Base-by-base conservation (phyloP, 768 basidiomycete genomes). In the Pleurotus citrinopileatus region DNA sequence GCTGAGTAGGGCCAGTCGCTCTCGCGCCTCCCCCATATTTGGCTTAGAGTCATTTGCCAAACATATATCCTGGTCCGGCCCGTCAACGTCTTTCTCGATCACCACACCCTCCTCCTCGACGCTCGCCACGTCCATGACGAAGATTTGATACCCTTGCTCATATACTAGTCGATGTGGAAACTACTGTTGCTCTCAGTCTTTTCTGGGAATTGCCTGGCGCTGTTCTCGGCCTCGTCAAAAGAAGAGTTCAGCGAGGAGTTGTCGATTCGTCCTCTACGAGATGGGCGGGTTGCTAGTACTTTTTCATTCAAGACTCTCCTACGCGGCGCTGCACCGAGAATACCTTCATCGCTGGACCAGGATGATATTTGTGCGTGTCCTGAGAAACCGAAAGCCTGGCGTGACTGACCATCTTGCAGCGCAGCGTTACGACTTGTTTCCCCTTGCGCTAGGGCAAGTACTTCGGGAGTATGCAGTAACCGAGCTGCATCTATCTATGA, bases 381-480 rank as follows among this genome's bases (percentile, higher is more conserved):
- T 52, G 9, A 6, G 15, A 36, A n/a, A 42, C 26, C 47, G 36
- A 6, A n/a, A 42, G 25, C 45, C 6, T 13, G 8, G 26, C n/a
- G 9, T 34, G 32, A 10, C 32, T 45, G 28, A 45, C 42, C 17
- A 29, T 13, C 43, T 55, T 10, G 4, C 57, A 92, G 90, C 83
- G 38, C 91, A 91, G 67, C 94, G 97, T 62, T 94, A 94, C 60
- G 84, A 81, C 3, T 67, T 97, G 12, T 92, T 97, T 57, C 94
- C 96, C 0, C 80, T 96, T 13, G 78, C 88, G 2, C 75, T 98
- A 15, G 89, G 94, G 3, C 89, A 96, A 63, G 87, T 98, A 32
- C 75, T 98, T 17, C 84, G 87, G 53, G 82, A 89, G 67, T 90
- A 95, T 66, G 84, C 87, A 1, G 83, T 96, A 20, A 86, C 92